phyloP scores from a whole-genome alignment of 805 yeast genomes.

The Candida odintsovae region DNA sequence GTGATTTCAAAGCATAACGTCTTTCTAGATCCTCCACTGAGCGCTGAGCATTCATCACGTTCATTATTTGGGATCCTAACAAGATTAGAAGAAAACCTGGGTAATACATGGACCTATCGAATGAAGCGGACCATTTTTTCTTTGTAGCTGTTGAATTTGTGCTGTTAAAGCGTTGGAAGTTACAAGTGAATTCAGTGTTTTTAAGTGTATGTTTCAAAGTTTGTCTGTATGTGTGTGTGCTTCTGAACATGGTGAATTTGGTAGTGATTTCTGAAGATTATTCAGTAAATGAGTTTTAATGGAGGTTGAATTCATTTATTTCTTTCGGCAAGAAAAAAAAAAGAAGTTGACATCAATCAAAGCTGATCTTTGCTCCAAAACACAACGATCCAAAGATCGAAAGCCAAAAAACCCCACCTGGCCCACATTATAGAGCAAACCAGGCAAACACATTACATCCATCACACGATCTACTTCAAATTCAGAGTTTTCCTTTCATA shows the following conservation, averaged over 20 bases:
- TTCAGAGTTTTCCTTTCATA: neutral
- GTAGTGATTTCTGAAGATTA: too few relatives aligned
- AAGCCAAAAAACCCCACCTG: too few relatives aligned
- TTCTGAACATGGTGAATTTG: neutral
- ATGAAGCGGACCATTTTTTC: constrained; percentile 12
- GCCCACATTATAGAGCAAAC: too few relatives aligned
- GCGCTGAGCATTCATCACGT: constrained; percentile 37
- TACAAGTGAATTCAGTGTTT: neutral
- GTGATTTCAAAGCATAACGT: constrained; percentile 31
- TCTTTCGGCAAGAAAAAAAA: too few relatives aligned
- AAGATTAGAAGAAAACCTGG: constrained; percentile 37
- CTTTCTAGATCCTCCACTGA: constrained; percentile 34
- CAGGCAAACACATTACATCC: too few relatives aligned
- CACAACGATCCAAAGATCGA: too few relatives aligned
- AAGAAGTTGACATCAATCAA: too few relatives aligned
- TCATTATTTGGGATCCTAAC: constrained; percentile 42
- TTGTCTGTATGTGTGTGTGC: neutral
- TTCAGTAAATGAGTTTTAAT: too few relatives aligned
- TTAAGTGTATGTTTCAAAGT: neutral
- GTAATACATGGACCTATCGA: constrained; percentile 31
- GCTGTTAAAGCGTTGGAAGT: neutral
- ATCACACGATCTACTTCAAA: too few relatives aligned
- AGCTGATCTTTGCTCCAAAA: too few relatives aligned
- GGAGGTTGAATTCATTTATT: too few relatives aligned
- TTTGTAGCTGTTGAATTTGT: neutral